Conservation (phyloP, 129 eudicot genomes). For the carrot (Daucus carota) region DNA sequence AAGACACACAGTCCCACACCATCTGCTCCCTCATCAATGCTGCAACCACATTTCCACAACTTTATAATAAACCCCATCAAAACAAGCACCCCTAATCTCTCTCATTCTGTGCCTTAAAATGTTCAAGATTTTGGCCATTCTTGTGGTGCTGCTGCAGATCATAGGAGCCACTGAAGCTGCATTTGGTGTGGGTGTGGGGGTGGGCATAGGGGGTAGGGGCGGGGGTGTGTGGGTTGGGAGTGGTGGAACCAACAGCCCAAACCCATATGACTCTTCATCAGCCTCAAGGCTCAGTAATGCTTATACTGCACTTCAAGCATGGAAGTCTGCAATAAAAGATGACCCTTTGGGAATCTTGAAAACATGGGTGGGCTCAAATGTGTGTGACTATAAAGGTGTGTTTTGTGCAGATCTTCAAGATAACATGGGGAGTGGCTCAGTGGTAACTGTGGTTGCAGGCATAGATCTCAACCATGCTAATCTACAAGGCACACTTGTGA, state of each 20-base stretch:
- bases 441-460: slow-evolving; percentile 50
- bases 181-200: slow-evolving; percentile 46
- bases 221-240: slow-evolving; percentile 44
- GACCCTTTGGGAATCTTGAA: slow-evolving; percentile 63
- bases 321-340: slow-evolving; percentile 77
- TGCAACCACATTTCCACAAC: slow-evolving; percentile 25
- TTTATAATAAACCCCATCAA: slow-evolving; percentile 26
- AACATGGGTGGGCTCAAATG: slow-evolving; percentile 87
- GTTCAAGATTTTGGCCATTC: slow-evolving; percentile 28
- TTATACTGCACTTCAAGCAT: slow-evolving; percentile 84
- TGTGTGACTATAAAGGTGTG: slow-evolving; percentile 69
- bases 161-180: slow-evolving; percentile 33
- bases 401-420: slow-evolving; percentile 58
- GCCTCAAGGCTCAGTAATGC: slow-evolving; percentile 36
- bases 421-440: slow-evolving; percentile 34
- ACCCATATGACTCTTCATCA: slow-evolving; percentile 25
- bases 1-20: slow-evolving; percentile 15
- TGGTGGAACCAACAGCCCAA: slow-evolving; percentile 40
- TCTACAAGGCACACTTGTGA: slow-evolving; percentile 58
- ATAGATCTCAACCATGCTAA: slow-evolving; percentile 94
- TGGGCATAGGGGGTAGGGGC: slow-evolving; percentile 15
- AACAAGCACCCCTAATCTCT: neutral
- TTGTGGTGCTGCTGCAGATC: slow-evolving; percentile 23
- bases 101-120: slow-evolving; percentile 15
- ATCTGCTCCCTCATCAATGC: slow-evolving; percentile 26